These are phyloP conservation scores for Rosa persica DNA, from an alignment of 306 rosid species.

Conservation along the genomic window DNA sequence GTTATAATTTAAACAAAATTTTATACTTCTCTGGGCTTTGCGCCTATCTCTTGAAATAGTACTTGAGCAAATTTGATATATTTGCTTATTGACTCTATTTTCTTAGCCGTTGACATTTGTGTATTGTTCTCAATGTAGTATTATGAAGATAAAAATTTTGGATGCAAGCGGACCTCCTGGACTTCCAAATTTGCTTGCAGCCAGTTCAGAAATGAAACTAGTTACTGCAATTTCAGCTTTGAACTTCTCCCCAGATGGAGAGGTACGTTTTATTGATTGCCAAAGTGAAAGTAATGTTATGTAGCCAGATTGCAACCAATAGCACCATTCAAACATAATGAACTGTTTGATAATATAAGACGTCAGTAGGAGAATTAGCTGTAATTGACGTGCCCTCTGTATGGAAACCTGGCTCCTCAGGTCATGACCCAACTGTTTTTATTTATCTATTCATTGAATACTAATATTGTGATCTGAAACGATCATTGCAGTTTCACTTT, in stretches of 20 bases:
- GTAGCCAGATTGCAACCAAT: neutral
- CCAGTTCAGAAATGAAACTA: slow-evolving; percentile 51
- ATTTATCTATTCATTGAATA: neutral
- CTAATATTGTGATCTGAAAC: neutral
- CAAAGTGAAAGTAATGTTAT: neutral
- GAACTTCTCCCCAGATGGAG: slow-evolving; percentile 98
- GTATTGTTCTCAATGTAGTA: slow-evolving; percentile 46
- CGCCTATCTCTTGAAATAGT: neutral
- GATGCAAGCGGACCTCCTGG: slow-evolving; percentile 99
- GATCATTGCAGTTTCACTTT: neutral
- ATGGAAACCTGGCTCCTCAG: neutral
- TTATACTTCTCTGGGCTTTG: neutral
- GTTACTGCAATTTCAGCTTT: slow-evolving; percentile 81
- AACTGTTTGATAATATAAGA: neutral
- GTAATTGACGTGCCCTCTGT: neutral
- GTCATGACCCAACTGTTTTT: slow-evolving; percentile 5
- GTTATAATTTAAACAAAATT: neutral
- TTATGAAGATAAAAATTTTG: slow-evolving; percentile 75
- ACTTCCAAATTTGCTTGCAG: slow-evolving; percentile 84
- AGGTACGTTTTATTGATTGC: slow-evolving; percentile 48
- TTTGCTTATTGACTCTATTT: neutral
- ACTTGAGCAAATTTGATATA: neutral
- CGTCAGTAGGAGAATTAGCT: neutral
- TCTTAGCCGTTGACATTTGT: slow-evolving; percentile 22
- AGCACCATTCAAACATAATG: neutral